Base-by-base conservation (phyloP, 108 stramenopile species). In the Cyclotella cryptica region DNA sequence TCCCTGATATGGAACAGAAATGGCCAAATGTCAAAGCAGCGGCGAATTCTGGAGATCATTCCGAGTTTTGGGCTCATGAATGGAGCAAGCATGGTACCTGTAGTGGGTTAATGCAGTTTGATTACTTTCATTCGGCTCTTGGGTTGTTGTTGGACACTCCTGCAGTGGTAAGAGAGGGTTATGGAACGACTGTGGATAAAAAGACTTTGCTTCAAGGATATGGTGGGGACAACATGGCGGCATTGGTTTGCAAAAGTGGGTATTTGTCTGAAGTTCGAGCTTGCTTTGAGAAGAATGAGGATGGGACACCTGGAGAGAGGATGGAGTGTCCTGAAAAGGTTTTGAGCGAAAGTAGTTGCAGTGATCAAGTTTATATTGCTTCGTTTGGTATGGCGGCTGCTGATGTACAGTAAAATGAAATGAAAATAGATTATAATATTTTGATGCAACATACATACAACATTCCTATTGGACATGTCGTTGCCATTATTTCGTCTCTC, bases 41-140 rank as follows among this genome's bases (percentile, higher is more conserved):
- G 12, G 40, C 69, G 4, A 17, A 40, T 19, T 43, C 74, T 26
- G 7, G 18, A 5, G 15, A 15, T 13, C 60, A 89, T 77, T 46
- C 46, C 28, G 49, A 58, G 13, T 91, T 91, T 57, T 91, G 88
- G 88, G 49, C 35, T 10, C 90, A 91, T 49, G 90, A 91, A 72
- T 91, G 90, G 90, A 54, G 53, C 39, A 91, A 91, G 80, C 90
- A 91, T 52, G 90, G 90, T 0, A 91, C 90, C 14, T 91, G 90
- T 68, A 66, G 86, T 17, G 85, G 83, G 13, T 53, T 91, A 19
- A 41, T 53, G 18, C 90, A 91, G 64, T 21, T 60, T 0, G 80
- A 84, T 17, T 91, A 91, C 63, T 91, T 91, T 71, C 47, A 53
- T 19, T 14, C 73, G 2, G 86, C 88, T 1, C 65, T 86, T 51